Conservation (phyloP, 148 eudicot species). For the Polygonum aviculare region DNA sequence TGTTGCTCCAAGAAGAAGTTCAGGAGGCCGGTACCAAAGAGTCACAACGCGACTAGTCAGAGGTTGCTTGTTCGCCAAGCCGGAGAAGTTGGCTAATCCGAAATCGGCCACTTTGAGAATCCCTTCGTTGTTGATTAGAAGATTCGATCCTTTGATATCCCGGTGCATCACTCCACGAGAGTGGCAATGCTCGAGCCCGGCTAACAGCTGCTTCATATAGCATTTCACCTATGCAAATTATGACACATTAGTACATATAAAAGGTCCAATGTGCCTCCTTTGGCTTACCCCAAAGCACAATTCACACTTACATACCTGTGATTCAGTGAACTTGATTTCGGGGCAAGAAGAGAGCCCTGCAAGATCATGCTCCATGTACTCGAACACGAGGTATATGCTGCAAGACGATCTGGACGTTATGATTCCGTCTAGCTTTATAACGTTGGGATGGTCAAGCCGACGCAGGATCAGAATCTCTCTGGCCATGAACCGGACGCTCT, state of each 20-base stretch:
- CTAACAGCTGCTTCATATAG: conserved; percentile 69
- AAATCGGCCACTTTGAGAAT: conserved; percentile 86
- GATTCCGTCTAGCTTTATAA: conserved; percentile 83
- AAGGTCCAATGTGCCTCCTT: no score
- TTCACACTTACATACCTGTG: conserved; percentile 45
- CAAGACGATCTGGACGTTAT: conserved; percentile 64
- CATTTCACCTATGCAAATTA: conserved; percentile 57
- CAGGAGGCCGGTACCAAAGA: conserved; percentile 95
- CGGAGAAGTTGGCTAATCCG: conserved; percentile 75
- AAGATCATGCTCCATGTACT: conserved; percentile 95
- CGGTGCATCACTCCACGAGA: conserved; percentile 88
- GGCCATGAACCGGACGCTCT: conserved; percentile 93
- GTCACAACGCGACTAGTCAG: conserved; percentile 87
- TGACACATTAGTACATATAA: background rate
- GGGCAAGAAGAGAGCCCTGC: conserved; percentile 72
- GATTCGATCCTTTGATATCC: conserved; percentile 88
- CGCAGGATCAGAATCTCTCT: conserved; percentile 78
- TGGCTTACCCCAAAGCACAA: no score
- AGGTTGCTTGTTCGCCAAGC: conserved; percentile 42
- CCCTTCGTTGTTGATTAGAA: conserved; percentile 78
- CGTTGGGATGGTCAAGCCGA: conserved; percentile 79
- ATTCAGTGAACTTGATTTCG: conserved; percentile 67
- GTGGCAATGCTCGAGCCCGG: conserved; percentile 87
- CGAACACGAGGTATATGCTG: conserved; percentile 84
- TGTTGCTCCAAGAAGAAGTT: conserved; percentile 75